Evolutionary conservation across 495 filamentous ascomycete species (phyloP).

Genomic region (Parachaetomium inaequale): DNA sequence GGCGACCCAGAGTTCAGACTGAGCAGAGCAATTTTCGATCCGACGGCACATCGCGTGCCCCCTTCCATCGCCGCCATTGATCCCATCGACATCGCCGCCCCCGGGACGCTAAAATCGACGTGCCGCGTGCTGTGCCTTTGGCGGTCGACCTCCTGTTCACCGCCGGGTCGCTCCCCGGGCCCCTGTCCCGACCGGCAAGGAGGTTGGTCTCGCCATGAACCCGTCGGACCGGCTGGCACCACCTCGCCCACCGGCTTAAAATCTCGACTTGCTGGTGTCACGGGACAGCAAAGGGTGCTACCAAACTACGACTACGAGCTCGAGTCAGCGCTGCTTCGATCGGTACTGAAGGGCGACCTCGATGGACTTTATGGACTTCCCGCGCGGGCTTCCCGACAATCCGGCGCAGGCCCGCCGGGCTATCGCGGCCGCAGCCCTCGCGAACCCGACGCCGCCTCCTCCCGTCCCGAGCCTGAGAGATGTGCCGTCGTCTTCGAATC

Average conservation of each 20-base stretch:
- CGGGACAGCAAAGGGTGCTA: neutral
- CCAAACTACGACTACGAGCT: neutral
- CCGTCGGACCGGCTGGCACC: conserved; percentile 24
- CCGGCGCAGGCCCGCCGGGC: conserved; percentile 40
- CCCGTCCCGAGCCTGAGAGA: conserved; percentile 38
- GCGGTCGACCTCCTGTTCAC: conserved; percentile 11
- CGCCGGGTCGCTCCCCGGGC: conserved; percentile 14
- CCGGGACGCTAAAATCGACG: neutral
- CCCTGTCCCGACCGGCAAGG: conserved; percentile 17
- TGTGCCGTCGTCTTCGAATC: conserved; percentile 31
- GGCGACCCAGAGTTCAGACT: conserved; percentile 19
- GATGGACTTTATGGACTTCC: conserved; percentile 30
- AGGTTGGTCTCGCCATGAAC: conserved; percentile 29
- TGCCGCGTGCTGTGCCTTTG: conserved; percentile 9
- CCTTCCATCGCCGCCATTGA: conserved; percentile 8
- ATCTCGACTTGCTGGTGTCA: neutral
- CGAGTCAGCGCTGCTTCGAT: neutral
- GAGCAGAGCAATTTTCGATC: conserved; percentile 23
- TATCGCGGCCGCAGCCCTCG: conserved; percentile 31
- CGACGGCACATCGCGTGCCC: conserved; percentile 3
- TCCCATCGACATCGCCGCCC: neutral
- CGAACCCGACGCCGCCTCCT: conserved; percentile 36
- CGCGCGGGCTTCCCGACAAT: conserved; percentile 41
- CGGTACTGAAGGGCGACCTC: conserved; percentile 7
- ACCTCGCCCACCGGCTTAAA: conserved; percentile 23